Evolutionary conservation across 2,329 filamentous ascomycete species (phyloP).

Genomic region (Chaetomium strumarium): DNA sequence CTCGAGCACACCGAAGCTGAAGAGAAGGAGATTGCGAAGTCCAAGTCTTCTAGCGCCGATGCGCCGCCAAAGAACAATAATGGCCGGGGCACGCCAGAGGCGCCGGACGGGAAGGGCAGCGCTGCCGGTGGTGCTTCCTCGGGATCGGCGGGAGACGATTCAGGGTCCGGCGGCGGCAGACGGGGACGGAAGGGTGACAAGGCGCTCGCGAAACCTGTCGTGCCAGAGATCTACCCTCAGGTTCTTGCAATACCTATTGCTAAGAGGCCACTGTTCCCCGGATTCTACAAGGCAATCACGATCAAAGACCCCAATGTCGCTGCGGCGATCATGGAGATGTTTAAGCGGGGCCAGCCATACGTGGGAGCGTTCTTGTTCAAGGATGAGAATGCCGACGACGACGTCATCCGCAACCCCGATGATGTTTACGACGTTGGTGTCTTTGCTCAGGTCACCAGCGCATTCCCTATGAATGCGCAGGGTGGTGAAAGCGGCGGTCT

Average conservation of each 20-base stretch:
- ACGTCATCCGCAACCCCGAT: slow-evolving; percentile 81
- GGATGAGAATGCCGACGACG: slow-evolving; percentile 88
- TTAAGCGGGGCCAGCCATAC: slow-evolving; percentile 94
- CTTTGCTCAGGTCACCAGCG: slow-evolving; percentile 95
- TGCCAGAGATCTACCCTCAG: slow-evolving; percentile 94
- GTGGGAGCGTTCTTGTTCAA: slow-evolving; percentile 96
- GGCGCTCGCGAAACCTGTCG: slow-evolving; percentile 76
- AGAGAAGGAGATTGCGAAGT: slow-evolving; percentile 43
- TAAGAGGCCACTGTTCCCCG: slow-evolving; percentile 87
- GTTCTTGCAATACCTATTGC: slow-evolving; percentile 96
- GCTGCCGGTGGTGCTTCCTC: slow-evolving; percentile 50
- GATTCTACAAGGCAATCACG: slow-evolving; percentile 98
- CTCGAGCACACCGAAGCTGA: slow-evolving; percentile 41
- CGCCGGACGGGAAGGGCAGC: slow-evolving; percentile 51
- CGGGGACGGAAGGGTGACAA: slow-evolving; percentile 69
- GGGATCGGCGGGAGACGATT: slow-evolving; percentile 48
- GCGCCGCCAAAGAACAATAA: slow-evolving; percentile 34
- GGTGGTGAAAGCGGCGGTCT: slow-evolving; percentile 78
- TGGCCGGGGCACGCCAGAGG: slow-evolving; percentile 31
- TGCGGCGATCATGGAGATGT: slow-evolving; percentile 88
- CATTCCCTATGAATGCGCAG: slow-evolving; percentile 62
- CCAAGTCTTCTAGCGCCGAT: slow-evolving; percentile 39
- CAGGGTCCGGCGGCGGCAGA: slow-evolving; percentile 51
- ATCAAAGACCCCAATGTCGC: slow-evolving; percentile 90
- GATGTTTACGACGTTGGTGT: slow-evolving; percentile 96